These are phyloP conservation scores for Gynostemma pentaphyllum DNA, from an alignment of 306 rosid species.

Conservation along the genomic window DNA sequence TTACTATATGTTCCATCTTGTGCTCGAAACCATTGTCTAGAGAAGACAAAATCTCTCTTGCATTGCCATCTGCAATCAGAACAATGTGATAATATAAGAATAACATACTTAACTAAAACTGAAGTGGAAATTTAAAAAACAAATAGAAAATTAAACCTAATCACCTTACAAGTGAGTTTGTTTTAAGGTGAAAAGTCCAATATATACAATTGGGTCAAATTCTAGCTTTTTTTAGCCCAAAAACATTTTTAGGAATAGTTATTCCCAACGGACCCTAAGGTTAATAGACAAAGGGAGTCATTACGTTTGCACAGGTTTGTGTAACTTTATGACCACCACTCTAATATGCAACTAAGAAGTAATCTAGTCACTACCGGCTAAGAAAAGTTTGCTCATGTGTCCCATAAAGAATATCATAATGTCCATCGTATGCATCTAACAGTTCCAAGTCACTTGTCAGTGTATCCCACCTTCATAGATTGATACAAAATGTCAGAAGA, in stretches of 20 bases:
- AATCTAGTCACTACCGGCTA: constrained; percentile 48
- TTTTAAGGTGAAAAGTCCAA: background rate
- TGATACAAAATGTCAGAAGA: constrained; percentile 10
- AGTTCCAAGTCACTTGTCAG: constrained; percentile 82
- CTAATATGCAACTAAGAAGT: background rate
- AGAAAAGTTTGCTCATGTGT: constrained; percentile 74
- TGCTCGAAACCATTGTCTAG: constrained; percentile 90
- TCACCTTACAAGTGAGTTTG: constrained; percentile 1
- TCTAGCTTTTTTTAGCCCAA: too few species aligned
- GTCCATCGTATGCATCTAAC: constrained; percentile 65
- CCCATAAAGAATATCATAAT: constrained; percentile 81
- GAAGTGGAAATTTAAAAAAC: background rate
- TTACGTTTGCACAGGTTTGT: background rate
- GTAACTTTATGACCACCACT: background rate
- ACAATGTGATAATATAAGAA: constrained; percentile 8
- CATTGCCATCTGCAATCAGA: constrained; percentile 64
- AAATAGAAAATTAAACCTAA: background rate
- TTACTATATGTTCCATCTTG: constrained; percentile 94
- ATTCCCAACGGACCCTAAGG: too few species aligned
- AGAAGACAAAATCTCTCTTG: constrained; percentile 78
- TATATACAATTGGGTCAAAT: background rate
- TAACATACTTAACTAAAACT: background rate
- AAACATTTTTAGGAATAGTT: too few species aligned
- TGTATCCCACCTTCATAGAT: constrained; percentile 84
- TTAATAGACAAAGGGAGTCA: background rate